Percentiles rank a stretch among this genome's conserved stretches.
These are phyloP conservation scores for Cetradonia linearis DNA, from an alignment of 495 filamentous ascomycete genomes.

Conservation along the genomic window DNA sequence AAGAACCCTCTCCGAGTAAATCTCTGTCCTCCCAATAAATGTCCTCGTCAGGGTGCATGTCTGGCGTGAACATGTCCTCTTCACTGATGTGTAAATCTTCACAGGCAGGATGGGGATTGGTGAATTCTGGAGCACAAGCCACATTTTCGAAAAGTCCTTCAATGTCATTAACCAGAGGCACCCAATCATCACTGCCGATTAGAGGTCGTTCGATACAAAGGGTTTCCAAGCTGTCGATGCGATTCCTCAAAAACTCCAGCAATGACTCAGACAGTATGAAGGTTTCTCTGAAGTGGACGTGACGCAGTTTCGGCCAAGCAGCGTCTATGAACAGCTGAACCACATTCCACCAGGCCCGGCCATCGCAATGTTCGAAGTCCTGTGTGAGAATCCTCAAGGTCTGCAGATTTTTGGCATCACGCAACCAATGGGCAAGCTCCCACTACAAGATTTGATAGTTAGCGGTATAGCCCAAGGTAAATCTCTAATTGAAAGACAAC, in stretches of 20 bases:
- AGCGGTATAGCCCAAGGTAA: background rate
- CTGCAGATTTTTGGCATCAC: background rate
- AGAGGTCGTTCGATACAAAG: background rate
- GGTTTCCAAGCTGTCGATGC: background rate
- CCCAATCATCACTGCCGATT: background rate
- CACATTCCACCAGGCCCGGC: background rate
- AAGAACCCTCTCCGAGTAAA: too few relatives aligned
- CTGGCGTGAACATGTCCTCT: background rate
- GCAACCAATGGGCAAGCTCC: background rate
- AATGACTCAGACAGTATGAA: background rate
- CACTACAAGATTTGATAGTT: background rate
- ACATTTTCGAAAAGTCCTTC: too few relatives aligned
- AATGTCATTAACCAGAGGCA: background rate
- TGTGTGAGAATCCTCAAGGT: background rate
- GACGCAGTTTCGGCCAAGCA: background rate
- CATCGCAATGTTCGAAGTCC: background rate
- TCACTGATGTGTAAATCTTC: background rate
- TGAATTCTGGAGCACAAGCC: too few relatives aligned
- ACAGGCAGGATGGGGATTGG: background rate
- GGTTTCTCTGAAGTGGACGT: background rate
- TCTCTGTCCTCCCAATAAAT: background rate
- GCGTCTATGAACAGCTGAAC: background rate
- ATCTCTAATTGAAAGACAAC: background rate
- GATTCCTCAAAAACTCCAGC: background rate
- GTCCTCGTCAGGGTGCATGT: background rate